Evolutionary conservation across 345 rosid species (phyloP).

Genomic region (Euclidium syriacum): DNA sequence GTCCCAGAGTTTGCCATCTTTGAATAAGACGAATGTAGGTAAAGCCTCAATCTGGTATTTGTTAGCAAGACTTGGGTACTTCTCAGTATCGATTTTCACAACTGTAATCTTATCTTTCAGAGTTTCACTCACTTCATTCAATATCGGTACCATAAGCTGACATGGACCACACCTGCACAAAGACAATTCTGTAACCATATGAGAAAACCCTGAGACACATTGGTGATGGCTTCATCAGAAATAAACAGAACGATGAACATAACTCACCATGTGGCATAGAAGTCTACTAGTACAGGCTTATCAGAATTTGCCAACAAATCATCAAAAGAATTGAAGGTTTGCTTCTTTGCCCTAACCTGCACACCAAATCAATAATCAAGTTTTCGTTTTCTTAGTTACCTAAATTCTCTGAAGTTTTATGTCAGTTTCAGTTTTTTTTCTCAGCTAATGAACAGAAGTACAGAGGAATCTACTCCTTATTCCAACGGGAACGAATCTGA

Average conservation of each 20-base stretch:
- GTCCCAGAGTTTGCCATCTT: constrained; percentile 71
- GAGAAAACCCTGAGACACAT: neutral
- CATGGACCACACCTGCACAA: constrained; percentile 91
- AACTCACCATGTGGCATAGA: constrained; percentile 82
- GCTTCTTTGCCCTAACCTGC: constrained; percentile 70
- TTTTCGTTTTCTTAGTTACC: too few relatives aligned
- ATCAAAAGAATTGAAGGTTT: constrained; percentile 63
- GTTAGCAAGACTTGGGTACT: constrained; percentile 74
- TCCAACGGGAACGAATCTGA: neutral
- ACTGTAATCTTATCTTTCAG: constrained; percentile 64
- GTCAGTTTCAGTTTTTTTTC: too few relatives aligned
- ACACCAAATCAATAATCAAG: neutral
- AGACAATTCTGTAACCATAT: neutral
- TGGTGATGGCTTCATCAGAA: neutral
- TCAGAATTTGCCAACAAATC: constrained; percentile 65
- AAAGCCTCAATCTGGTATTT: constrained; percentile 68
- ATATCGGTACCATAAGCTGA: constrained; percentile 82
- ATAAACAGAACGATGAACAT: neutral
- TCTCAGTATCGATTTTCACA: constrained; percentile 91
- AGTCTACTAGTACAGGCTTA: constrained; percentile 79
- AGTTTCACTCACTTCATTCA: constrained; percentile 58
- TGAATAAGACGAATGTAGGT: constrained; percentile 85
- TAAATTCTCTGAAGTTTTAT: too few relatives aligned
- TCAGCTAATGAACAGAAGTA: neutral
- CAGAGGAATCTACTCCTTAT: neutral